These are phyloP conservation scores for Ochetophila trinervis DNA, from an alignment of 306 rosid species.

Conservation along the genomic window DNA sequence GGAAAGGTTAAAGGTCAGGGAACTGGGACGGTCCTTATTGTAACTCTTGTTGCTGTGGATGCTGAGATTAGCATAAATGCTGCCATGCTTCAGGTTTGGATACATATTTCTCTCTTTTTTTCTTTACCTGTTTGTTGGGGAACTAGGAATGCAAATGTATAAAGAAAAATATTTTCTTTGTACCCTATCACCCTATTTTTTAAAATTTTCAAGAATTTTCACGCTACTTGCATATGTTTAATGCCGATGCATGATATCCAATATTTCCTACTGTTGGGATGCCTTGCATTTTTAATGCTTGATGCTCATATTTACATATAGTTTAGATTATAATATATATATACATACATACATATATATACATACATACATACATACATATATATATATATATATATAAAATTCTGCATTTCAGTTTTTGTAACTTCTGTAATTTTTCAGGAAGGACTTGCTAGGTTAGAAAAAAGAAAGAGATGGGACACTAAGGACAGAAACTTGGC, in stretches of 20 bases:
- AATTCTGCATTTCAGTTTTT: not conserved
- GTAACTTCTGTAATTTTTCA: slow-evolving; percentile 36
- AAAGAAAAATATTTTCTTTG: too few species aligned
- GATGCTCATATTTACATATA: not conserved
- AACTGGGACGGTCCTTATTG: slow-evolving; percentile 67
- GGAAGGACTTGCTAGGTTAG: slow-evolving; percentile 89
- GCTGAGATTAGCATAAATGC: slow-evolving; percentile 86
- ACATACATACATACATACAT: too few species aligned
- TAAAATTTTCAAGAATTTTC: too few species aligned
- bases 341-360: too few species aligned
- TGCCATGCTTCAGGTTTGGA: slow-evolving; percentile 79
- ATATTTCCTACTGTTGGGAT: too few species aligned
- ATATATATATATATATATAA: not conserved
- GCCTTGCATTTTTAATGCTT: not conserved
- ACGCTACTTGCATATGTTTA: too few species aligned
- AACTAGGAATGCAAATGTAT: too few species aligned
- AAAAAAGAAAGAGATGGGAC: slow-evolving; percentile 78
- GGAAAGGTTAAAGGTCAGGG: slow-evolving; percentile 95
- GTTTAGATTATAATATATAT: too few species aligned
- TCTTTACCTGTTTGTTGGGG: not conserved
- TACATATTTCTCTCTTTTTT: not conserved
- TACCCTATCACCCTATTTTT: too few species aligned
- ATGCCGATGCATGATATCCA: too few species aligned
- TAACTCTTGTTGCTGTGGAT: slow-evolving; percentile 83
- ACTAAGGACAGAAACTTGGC: slow-evolving; percentile 61